Base-by-base conservation (phyloP, 179 eudicot genomes). In the Heliamphora pulchella region DNA sequence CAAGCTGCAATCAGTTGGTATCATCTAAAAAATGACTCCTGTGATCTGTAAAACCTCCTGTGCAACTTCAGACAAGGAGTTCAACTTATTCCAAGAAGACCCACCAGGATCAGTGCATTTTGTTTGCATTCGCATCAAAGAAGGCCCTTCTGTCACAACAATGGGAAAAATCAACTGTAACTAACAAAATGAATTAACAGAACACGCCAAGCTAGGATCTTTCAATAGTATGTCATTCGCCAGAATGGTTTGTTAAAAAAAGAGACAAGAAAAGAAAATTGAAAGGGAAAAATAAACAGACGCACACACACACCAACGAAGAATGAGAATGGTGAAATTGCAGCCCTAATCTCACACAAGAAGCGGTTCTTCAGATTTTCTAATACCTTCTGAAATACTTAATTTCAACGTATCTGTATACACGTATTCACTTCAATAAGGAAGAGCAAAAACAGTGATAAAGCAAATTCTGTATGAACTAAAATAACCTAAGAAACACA, bases 1-100 rank as follows among this genome's bases (percentile, higher is more conserved):
- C 84, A 82, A 90, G 94, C 93, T 89, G 90, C 97, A 89, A 84
- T 85, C 83, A 84, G 80, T 84, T 79, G 89, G 87, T 89, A 87
- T 86, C 97, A 91, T 93, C 89, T 86, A 90, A 89, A 86, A 81
- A 51, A n/a, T 82, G 80, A 82, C 91, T 84, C 81, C 79, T 51
- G 15, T 47, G 61, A 20, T 70, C 78, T 20, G 54, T 3, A 62
- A 74, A 59, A 44, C 54, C 57, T 46, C 73, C 41, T 44, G 43
- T 59, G 68, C 15, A 70, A 71, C 74, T 54, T 80, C 86, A 69
- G 50, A 67, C 17, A 0, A 68, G 22, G 3, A 58, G 68, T 68
- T 79, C 64, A 78, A 41, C 76, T 48, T 18, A 58, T 59, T 65
- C 74, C 46, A 43, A 50, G 64, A 71, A 54, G 22, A 31, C 64